phyloP scores from a whole-genome alignment of 768 basidiomycete genomes.

The Termitomyces bulborhizus region DNA sequence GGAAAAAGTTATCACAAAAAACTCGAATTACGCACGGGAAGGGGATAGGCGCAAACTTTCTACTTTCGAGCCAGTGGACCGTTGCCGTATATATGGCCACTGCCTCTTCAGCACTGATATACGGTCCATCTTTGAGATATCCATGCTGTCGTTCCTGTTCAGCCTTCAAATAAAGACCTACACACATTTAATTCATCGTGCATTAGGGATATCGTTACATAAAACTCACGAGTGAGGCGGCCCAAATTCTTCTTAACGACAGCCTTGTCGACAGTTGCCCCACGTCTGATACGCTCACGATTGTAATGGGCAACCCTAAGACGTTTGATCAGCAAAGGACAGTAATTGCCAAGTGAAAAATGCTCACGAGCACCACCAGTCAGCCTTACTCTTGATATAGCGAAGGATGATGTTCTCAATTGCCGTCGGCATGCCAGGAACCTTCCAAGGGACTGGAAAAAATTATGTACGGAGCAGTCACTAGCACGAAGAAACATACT shows the following conservation, averaged over 20 bases:
- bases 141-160: slow-evolving; percentile 99
- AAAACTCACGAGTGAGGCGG: slow-evolving; percentile 78
- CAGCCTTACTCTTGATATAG: slow-evolving; percentile 98
- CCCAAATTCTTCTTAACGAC: slow-evolving; percentile 99
- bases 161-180: slow-evolving; percentile 91
- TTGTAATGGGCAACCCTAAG: slow-evolving; percentile 92
- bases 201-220: neutral
- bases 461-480: slow-evolving; percentile 1
- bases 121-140: slow-evolving; percentile 98
- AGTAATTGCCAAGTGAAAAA: neutral
- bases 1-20: neutral
- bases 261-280: slow-evolving; percentile 96
- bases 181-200: slow-evolving; percentile 6
- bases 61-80: slow-evolving; percentile 97
- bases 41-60: slow-evolving; percentile 97
- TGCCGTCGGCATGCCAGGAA: slow-evolving; percentile 98
- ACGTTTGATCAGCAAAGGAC: slow-evolving; percentile 1
- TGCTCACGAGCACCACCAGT: slow-evolving; percentile 94
- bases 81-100: slow-evolving; percentile 98
- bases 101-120: slow-evolving; percentile 97
- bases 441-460: slow-evolving; percentile 91
- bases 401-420: slow-evolving; percentile 99
- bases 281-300: slow-evolving; percentile 93
- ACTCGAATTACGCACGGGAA: slow-evolving; percentile 67
- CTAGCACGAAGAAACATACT: slow-evolving; percentile 35